Conservation (phyloP, 1,284 basidiomycete species). For the Ceratobasidium sp. region DNA sequence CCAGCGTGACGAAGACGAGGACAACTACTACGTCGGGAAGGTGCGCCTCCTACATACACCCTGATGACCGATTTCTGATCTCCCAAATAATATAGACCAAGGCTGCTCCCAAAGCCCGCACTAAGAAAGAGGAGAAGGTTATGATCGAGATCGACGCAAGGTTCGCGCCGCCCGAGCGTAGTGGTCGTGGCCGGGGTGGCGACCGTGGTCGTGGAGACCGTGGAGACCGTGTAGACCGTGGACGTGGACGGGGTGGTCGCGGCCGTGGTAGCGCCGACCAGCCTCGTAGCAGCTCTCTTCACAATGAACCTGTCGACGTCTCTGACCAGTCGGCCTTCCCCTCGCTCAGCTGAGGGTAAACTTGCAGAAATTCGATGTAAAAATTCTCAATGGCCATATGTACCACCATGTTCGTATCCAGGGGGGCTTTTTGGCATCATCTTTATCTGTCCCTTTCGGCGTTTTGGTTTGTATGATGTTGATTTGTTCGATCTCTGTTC, state of each 20-base stretch:
- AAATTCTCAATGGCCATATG: conserved; percentile 36
- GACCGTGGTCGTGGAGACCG: conserved; percentile 46
- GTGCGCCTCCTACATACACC: conserved; percentile 22
- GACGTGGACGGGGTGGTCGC: conserved; percentile 54
- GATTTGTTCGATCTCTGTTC: conserved; percentile 12
- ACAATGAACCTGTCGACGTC: conserved; percentile 32
- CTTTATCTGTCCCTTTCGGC: conserved; percentile 39
- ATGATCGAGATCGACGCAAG: conserved; percentile 43
- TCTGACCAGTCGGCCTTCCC: conserved; percentile 45
- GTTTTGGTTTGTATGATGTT: conserved; percentile 34
- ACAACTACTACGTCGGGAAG: conserved; percentile 45
- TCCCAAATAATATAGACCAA: conserved; percentile 34
- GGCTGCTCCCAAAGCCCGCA: conserved; percentile 40
- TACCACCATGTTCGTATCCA: conserved; percentile 29
- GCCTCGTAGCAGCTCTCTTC: conserved; percentile 25
- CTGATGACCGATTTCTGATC: not conserved
- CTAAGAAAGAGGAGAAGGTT: conserved; percentile 45
- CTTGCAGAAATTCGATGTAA: conserved; percentile 26
- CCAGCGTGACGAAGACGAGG: conserved; percentile 58
- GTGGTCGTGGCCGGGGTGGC: conserved; percentile 42
- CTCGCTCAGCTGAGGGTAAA: conserved; percentile 36
- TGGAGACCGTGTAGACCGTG: conserved; percentile 49
- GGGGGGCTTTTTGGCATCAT: conserved; percentile 30
- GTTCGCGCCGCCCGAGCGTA: conserved; percentile 40
- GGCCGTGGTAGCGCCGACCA: conserved; percentile 53